phyloP scores from a whole-genome alignment of 352 stramenopile species.

The Halophytophthora polymorphica region DNA sequence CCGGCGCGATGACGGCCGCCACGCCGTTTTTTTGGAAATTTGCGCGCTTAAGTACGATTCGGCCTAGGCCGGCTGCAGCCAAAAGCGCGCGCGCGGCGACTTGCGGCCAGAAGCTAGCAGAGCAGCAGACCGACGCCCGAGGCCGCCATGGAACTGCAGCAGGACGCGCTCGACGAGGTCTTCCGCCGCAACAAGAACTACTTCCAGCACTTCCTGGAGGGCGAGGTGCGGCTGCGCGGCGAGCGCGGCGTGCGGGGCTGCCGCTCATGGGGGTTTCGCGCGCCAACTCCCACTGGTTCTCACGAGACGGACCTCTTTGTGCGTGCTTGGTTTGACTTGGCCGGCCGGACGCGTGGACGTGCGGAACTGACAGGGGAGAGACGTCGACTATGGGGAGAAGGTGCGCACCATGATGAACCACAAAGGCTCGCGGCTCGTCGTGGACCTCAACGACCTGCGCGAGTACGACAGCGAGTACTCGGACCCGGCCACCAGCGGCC shows the following conservation, averaged over 20 bases:
- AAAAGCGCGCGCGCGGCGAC: no score
- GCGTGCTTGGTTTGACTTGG: not conserved
- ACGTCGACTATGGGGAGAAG: slow-evolving; percentile 78
- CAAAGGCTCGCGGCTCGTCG: slow-evolving; percentile 65
- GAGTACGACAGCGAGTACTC: slow-evolving; percentile 88
- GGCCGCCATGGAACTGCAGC: slow-evolving; percentile 68
- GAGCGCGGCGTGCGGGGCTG: no score
- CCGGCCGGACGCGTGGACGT: not conserved
- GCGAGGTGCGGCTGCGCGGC: slow-evolving; percentile 48
- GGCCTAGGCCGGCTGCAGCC: not conserved
- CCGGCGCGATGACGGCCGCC: not conserved
- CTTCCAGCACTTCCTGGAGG: slow-evolving; percentile 80
- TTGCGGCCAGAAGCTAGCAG: slow-evolving; percentile 5
- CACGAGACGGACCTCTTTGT: slow-evolving; percentile 2
- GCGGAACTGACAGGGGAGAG: slow-evolving; percentile 38
- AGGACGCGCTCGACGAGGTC: slow-evolving; percentile 81
- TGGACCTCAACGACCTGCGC: slow-evolving; percentile 90
- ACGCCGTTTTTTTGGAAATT: slow-evolving; percentile 5
- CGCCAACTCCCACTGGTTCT: not conserved
- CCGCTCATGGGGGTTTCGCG: not conserved
- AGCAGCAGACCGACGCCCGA: slow-evolving; percentile 1
- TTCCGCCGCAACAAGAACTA: slow-evolving; percentile 88
- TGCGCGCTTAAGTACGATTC: not conserved
- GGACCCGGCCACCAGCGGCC: slow-evolving; percentile 41
- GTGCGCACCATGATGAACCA: slow-evolving; percentile 81